Percentiles rank a stretch among this genome's conserved stretches.
Conservation (phyloP, 2,329 filamentous ascomycete species). For the Trichophyton verrucosum region DNA sequence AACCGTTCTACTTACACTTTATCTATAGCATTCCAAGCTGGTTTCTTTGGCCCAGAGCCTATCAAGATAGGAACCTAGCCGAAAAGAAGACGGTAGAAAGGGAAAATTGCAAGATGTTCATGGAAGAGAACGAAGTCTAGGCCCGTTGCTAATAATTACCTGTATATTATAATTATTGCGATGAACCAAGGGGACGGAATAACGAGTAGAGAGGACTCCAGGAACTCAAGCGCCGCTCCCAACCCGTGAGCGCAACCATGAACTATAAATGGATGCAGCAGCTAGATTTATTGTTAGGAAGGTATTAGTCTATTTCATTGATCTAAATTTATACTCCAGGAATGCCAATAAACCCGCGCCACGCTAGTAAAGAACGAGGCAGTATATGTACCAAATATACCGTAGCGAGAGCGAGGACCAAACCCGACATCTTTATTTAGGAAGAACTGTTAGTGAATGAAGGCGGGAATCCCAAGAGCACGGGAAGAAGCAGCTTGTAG, state of each 20-base stretch:
- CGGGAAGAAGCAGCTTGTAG: conserved; percentile 15
- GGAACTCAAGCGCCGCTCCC: neutral
- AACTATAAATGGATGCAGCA: neutral
- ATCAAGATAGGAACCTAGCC: conserved; percentile 2
- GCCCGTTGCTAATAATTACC: neutral
- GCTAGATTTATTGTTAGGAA: neutral
- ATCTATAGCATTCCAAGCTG: conserved; percentile 24
- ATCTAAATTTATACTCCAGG: conserved; percentile 24
- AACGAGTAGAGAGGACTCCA: neutral
- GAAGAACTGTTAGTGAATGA: conserved; percentile 8
- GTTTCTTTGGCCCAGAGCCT: conserved; percentile 28
- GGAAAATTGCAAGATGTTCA: neutral
- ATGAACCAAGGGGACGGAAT: neutral
- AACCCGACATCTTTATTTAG: conserved; percentile 35
- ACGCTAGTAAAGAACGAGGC: conserved; percentile 32
- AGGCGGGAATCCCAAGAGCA: neutral
- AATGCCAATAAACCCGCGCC: conserved; percentile 37
- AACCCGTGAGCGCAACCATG: neutral
- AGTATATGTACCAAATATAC: conserved; percentile 42
- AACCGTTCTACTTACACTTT: conserved; percentile 13
- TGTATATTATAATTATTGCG: neutral
- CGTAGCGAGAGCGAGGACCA: conserved; percentile 37
- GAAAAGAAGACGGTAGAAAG: neutral
- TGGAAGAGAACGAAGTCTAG: neutral
- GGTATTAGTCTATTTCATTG: neutral